A percentile compares a stretch with the other conserved stretches of the same genome.
Conservation (phyloP, 2,329 filamentous ascomycete species). For the Arthrobotrys sphaeroides region DNA sequence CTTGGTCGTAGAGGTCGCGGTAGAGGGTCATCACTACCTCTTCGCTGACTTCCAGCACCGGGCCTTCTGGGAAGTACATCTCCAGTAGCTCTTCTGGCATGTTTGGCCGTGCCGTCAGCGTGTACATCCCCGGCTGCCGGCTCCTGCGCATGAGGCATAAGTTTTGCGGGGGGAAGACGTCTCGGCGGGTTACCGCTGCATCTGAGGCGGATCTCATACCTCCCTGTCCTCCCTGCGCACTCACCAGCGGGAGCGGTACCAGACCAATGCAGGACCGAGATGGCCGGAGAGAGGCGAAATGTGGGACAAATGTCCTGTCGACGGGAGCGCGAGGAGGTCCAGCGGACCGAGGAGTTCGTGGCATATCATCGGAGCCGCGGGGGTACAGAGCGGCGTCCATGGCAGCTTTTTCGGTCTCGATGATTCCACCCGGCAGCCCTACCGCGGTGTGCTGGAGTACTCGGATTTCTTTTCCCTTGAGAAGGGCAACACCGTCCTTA, state of each 20-base stretch:
- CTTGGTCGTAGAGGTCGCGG: neutral
- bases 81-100: neutral
- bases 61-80: slow-evolving; percentile 5
- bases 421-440: slow-evolving; percentile 25
- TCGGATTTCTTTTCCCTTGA: slow-evolving; percentile 13
- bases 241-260: neutral
- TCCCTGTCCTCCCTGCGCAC: neutral
- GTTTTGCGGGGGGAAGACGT: slow-evolving; percentile 6
- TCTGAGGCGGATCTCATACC: neutral
- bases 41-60: neutral
- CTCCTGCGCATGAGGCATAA: neutral
- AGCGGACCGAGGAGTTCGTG: neutral
- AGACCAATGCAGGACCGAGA: neutral
- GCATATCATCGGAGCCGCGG: neutral
- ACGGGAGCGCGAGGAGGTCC: neutral
- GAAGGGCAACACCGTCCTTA: slow-evolving; percentile 2
- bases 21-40: slow-evolving; percentile 11
- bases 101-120: neutral
- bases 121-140: neutral
- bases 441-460: slow-evolving; percentile 16
- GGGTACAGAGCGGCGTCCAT: neutral
- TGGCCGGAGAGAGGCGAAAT: slow-evolving; percentile 1
- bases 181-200: neutral
- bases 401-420: neutral
- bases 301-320: slow-evolving; percentile 1